Conservation (phyloP, 352 stramenopile genomes). For the Pythium pyrilobum region DNA sequence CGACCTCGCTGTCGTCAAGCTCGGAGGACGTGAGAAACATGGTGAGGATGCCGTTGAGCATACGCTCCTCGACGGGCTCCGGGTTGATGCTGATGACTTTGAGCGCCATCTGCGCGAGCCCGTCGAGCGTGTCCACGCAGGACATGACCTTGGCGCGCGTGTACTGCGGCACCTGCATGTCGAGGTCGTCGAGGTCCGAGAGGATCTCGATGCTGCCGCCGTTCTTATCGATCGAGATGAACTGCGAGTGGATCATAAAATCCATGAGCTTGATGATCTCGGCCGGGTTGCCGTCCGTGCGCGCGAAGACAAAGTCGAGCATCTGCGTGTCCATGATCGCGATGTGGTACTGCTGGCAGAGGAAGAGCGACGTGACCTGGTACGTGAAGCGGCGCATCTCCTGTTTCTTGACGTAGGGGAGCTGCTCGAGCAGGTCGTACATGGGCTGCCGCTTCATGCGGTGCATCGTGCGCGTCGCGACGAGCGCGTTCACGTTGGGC, state of each 20-base stretch:
- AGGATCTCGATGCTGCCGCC: slow-evolving; percentile 56
- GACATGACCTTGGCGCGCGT: slow-evolving; percentile 68
- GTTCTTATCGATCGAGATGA: slow-evolving; percentile 44
- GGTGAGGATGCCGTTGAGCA: slow-evolving; percentile 48
- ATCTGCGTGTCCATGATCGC: slow-evolving; percentile 79
- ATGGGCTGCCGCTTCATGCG: slow-evolving; percentile 31
- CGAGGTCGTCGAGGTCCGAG: slow-evolving; percentile 66
- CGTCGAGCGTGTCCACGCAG: slow-evolving; percentile 48
- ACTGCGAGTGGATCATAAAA: slow-evolving; percentile 65
- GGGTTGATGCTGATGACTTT: slow-evolving; percentile 67
- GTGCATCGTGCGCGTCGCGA: slow-evolving; percentile 38
- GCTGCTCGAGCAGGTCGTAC: slow-evolving; percentile 35
- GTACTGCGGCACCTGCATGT: slow-evolving; percentile 69
- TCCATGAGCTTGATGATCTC: slow-evolving; percentile 64
- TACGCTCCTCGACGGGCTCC: slow-evolving; percentile 51
- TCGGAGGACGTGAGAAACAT: slow-evolving; percentile 32
- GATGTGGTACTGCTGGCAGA: slow-evolving; percentile 75
- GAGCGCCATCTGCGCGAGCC: slow-evolving; percentile 51
- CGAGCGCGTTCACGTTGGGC: slow-evolving; percentile 48
- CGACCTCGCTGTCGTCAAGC: slow-evolving; percentile 27
- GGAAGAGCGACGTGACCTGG: slow-evolving; percentile 64
- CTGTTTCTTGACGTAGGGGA: slow-evolving; percentile 32
- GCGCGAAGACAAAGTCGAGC: slow-evolving; percentile 63
- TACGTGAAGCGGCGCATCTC: slow-evolving; percentile 56
- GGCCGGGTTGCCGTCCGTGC: slow-evolving; percentile 60